Evolutionary conservation across 108 stramenopile genomes (phyloP).

Genomic region (Skeletonema costatum): DNA sequence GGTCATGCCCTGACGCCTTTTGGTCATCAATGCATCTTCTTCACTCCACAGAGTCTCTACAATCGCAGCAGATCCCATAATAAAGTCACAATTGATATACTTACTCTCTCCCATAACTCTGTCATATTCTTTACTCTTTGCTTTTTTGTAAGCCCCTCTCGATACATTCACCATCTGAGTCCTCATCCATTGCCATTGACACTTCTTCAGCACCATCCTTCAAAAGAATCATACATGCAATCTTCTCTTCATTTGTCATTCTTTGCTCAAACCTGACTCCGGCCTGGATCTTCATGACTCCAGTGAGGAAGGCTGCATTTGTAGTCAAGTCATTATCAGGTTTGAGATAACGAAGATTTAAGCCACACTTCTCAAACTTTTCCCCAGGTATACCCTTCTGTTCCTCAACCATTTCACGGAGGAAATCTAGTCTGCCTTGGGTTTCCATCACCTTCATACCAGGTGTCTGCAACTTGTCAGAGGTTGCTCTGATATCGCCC

Average conservation of each 20-base stretch:
- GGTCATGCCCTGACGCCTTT: slow-evolving; percentile 19
- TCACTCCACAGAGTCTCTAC: slow-evolving; percentile 23
- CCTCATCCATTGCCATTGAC: too few species aligned
- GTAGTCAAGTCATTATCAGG: slow-evolving; percentile 8
- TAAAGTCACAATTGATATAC: slow-evolving; percentile 12
- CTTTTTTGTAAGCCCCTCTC: neutral
- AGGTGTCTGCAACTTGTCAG: neutral
- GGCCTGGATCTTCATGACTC: slow-evolving; percentile 4
- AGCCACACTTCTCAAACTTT: slow-evolving; percentile 2
- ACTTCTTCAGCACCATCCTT: too few species aligned
- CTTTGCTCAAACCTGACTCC: neutral
- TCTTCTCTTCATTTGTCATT: slow-evolving; percentile 4
- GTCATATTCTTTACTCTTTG: neutral
- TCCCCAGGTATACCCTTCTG: neutral
- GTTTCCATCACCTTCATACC: neutral
- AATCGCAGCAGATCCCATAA: slow-evolving; percentile 14
- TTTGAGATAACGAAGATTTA: neutral
- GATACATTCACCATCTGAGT: too few species aligned
- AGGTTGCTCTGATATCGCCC: neutral
- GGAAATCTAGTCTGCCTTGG: slow-evolving; percentile 8
- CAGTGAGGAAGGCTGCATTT: slow-evolving; percentile 6
- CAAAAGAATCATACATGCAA: neutral
- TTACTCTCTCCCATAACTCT: neutral
- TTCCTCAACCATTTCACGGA: neutral
- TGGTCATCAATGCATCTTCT: slow-evolving; percentile 13